Evolutionary conservation across 2,329 filamentous ascomycete species (phyloP), one percentile per base, ranked within the genome.

Genomic region (Coniochaeta ligniaria): DNA sequence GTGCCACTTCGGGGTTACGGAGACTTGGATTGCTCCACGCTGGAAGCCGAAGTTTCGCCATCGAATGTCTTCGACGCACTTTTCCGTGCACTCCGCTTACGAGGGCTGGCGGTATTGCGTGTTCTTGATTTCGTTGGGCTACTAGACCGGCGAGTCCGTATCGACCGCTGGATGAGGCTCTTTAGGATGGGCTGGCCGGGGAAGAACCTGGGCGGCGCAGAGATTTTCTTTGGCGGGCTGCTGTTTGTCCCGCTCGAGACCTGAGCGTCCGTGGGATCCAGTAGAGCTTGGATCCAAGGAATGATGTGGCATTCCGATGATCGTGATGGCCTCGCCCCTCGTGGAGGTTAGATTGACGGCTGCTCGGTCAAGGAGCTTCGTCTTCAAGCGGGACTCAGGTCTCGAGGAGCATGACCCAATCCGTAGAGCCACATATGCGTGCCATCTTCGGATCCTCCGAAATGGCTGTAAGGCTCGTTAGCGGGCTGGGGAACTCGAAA

Each of bases 281-380:
- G 83, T n/a, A 99, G 83, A n/a, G 95, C 95, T 60, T 86, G 86
- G 66, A 99, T 91, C 95, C 95, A 99, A 52, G 89, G 81, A 57
- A 83, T 76, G 73, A 98, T 92, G 60, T 85, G 82, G 73, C 98
- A 99, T 74, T 98, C 93, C 54, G n/a, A n/a, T n/a, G n/a, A n/a
- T n/a, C n/a, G n/a, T n/a, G n/a, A n/a, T n/a, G n/a, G n/a, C n/a
- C n/a, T n/a, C n/a, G n/a, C n/a, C n/a, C n/a, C n/a, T n/a, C n/a
- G n/a, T n/a, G n/a, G n/a, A n/a, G n/a, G n/a, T n/a, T n/a, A n/a
- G n/a, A n/a, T n/a, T n/a, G n/a, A n/a, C n/a, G n/a, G n/a, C n/a
- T n/a, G n/a, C n/a, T n/a, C n/a, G n/a, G n/a, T n/a, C n/a, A n/a
- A n/a, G n/a, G n/a, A n/a, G n/a, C n/a, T n/a, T n/a, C n/a, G n/a